Evolutionary conservation across 1,284 basidiomycete species (phyloP), one percentile per base, ranked within the genome.

Genomic region (Naganishia sp.): DNA sequence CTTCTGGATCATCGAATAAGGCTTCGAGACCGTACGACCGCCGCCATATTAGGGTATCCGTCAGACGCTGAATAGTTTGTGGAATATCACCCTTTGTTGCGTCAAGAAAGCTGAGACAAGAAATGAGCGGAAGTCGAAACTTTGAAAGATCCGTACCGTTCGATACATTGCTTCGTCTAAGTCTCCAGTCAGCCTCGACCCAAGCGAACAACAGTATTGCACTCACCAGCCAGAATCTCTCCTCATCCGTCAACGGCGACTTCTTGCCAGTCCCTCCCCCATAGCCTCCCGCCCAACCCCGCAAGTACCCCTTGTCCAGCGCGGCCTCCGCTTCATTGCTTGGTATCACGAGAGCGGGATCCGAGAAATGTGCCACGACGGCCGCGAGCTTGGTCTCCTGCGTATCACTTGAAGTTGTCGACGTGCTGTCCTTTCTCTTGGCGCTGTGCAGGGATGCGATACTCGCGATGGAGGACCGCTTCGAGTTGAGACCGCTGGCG

Each of bases 351-450:
- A 62, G 39, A 9, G 54, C 57, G 2, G 65, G 58, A n/a, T 62
- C 46, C 32, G 57, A 61, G n/a, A 67, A 67, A n/a, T 67, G 65
- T 3, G 65, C 58, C 7, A 67, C 45, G 2, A 67, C 47, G n/a
- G 28, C 51, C 9, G 47, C 28, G 0, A 61, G 45, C 39, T 50
- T 50, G 49, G 35, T 47, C 18, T 51, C 57, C 46, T 1, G 46
- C 1, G 57, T 41, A 18, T 51, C 57, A 39, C 49, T 50, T 21
- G 57, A 50, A 41, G 47, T 51, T 6, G 35, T 51, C 3, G 57
- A 51, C 13, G 39, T 21, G 49, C 57, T 61, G 32, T 39, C 39
- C 35, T 51, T 58, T 31, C 45, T 49, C 25, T 43, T 45, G 13
- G 35, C 18, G n/a, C 47, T 42, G 50, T 39, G 47, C 0, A 61